Base-by-base conservation (phyloP, 2,329 filamentous ascomycete species). In the Pseudohalonectria lignicola region DNA sequence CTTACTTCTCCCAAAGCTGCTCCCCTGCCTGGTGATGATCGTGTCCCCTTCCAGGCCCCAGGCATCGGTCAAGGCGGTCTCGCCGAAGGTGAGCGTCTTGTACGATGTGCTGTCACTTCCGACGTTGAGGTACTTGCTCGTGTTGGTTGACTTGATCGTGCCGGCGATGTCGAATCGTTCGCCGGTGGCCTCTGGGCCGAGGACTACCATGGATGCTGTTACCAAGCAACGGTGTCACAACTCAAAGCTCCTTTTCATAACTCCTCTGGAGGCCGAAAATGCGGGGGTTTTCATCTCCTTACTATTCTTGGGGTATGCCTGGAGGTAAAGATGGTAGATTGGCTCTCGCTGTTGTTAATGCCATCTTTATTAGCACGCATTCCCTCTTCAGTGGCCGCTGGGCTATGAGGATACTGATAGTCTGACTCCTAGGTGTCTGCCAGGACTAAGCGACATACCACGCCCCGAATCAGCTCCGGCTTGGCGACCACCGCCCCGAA, bases 311-410 rank as follows among this genome's bases (percentile, higher is more conserved):
- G 64, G 55, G 39, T 60, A 59, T 3, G 61, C 54, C 49, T 73
- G 69, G 4, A 74, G 56, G 45, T 74, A 73, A 17, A 66, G 58
- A 47, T 74, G 69, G 44, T 63, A 72, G 40, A 72, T 64, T 3
- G 70, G 69, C 6, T 60, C 57, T 40, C 57, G 53, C 8, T 42
- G 28, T 17, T 9, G 8, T 12, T 4, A 17, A 17, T 9, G 6
- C 15, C 5, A 35, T n/a, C n/a, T n/a, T n/a, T n/a, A n/a, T n/a
- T n/a, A n/a, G n/a, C n/a, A n/a, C n/a, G n/a, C n/a, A n/a, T n/a
- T n/a, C n/a, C n/a, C n/a, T n/a, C n/a, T n/a, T n/a, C n/a, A n/a
- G n/a, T n/a, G n/a, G n/a, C n/a, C n/a, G n/a, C n/a, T n/a, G n/a
- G n/a, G n/a, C n/a, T n/a, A n/a, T n/a, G n/a, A n/a, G n/a, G n/a